Percentiles rank a stretch among this genome's conserved stretches.
Conservation (phyloP, 495 filamentous ascomycete species). For the Neurospora sp. region DNA sequence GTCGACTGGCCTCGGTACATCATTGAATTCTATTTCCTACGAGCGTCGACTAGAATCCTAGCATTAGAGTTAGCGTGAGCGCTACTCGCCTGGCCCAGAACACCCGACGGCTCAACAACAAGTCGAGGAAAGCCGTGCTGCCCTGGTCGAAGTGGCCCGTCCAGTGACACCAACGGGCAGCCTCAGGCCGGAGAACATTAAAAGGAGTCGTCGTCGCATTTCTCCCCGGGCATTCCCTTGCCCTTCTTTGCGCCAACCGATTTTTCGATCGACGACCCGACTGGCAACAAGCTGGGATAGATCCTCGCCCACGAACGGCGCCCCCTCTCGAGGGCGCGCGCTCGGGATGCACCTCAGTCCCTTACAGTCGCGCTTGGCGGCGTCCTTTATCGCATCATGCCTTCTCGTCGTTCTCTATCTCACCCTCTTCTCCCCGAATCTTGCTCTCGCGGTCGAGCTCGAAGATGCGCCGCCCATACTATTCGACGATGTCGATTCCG, state of each 20-base stretch:
- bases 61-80: background rate
- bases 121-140: background rate
- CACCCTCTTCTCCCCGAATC: slow-evolving; percentile 41
- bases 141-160: background rate
- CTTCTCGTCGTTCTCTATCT: slow-evolving; percentile 47
- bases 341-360: slow-evolving; percentile 51
- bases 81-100: background rate
- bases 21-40: background rate
- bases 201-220: background rate
- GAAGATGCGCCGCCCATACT: slow-evolving; percentile 30
- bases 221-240: background rate
- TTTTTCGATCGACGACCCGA: background rate
- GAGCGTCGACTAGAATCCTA: background rate
- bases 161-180: background rate
- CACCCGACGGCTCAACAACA: background rate
- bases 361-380: slow-evolving; percentile 59
- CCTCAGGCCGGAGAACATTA: background rate
- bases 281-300: background rate
- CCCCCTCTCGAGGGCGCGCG: slow-evolving; percentile 28
- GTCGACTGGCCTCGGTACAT: background rate
- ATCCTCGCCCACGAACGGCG: slow-evolving; percentile 3
- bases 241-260: background rate
- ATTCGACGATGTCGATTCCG: slow-evolving; percentile 31
- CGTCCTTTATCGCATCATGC: slow-evolving; percentile 48
- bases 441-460: slow-evolving; percentile 51